Evolutionary conservation across 2,329 filamentous ascomycete genomes (phyloP).

Genomic region (Fusarium sp.): DNA sequence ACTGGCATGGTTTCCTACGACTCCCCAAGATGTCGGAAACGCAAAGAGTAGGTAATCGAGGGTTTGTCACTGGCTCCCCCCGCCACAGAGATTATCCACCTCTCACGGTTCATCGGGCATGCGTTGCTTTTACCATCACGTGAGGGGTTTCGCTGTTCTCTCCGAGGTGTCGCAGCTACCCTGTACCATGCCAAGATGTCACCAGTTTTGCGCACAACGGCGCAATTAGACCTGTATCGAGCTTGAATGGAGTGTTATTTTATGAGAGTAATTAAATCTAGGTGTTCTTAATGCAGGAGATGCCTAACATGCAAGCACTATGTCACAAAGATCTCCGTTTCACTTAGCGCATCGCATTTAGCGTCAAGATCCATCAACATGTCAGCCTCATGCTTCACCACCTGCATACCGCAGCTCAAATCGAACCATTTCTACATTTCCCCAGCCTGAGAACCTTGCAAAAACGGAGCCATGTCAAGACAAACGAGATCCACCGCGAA

Average conservation of each 20-base stretch:
- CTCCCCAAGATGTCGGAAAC: not conserved
- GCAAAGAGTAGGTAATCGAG: slow-evolving; percentile 13
- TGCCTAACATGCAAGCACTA: not conserved
- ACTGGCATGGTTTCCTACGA: slow-evolving; percentile 45
- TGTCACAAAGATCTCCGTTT: not conserved
- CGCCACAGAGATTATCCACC: slow-evolving; percentile 24
- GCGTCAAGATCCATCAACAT: not conserved
- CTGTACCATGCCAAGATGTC: not conserved
- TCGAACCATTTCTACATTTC: not conserved
- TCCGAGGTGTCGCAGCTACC: slow-evolving; percentile 27
- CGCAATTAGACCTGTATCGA: accelerated
- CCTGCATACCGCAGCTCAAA: not conserved
- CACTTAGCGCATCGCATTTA: not conserved
- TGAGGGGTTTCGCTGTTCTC: slow-evolving; percentile 37
- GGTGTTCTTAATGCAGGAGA: not conserved
- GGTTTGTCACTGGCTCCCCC: slow-evolving; percentile 18
- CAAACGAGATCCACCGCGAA: slow-evolving; percentile 34
- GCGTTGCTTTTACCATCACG: slow-evolving; percentile 27
- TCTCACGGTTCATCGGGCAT: not conserved
- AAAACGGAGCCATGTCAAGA: slow-evolving; percentile 26
- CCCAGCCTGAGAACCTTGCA: not conserved
- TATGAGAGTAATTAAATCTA: no score
- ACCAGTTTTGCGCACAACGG: accelerated
- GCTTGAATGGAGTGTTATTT: not conserved
- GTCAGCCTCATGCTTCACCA: not conserved